These are phyloP conservation scores for Pseudocercospora crystallina DNA, from an alignment of 2,329 filamentous ascomycete species.

Conservation along the genomic window DNA sequence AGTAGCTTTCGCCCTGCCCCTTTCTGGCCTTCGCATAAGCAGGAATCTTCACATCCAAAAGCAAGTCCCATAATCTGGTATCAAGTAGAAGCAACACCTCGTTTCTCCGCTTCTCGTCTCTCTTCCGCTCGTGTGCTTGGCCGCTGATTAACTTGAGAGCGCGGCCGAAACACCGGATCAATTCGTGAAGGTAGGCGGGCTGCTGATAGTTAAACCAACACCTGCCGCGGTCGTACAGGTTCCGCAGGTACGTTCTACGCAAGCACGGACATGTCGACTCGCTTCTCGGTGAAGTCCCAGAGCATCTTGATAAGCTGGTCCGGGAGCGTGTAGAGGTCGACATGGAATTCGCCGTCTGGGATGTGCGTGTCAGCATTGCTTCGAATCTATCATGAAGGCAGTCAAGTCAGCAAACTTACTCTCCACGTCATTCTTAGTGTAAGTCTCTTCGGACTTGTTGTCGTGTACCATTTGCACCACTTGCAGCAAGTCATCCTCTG, in stretches of 20 bases:
- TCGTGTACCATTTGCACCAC: slow-evolving; percentile 98
- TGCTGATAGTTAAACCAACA: too few relatives aligned
- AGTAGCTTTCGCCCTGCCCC: too few relatives aligned
- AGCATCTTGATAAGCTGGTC: slow-evolving; percentile 87
- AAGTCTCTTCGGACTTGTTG: slow-evolving; percentile 90
- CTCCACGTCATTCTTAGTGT: slow-evolving; percentile 95
- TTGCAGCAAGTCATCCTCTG: slow-evolving; percentile 88
- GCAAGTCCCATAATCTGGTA: too few relatives aligned
- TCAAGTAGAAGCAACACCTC: too few relatives aligned
- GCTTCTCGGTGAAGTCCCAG: slow-evolving; percentile 73
- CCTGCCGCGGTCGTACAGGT: neutral
- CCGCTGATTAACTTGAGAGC: too few relatives aligned
- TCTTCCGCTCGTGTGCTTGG: too few relatives aligned
- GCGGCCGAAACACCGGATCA: too few relatives aligned
- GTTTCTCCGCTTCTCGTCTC: too few relatives aligned
- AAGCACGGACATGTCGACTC: slow-evolving; percentile 34
- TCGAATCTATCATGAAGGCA: neutral
- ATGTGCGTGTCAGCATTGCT: slow-evolving; percentile 9
- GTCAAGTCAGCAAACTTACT: slow-evolving; percentile 52
- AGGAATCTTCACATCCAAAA: too few relatives aligned
- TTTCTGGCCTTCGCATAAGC: too few relatives aligned
- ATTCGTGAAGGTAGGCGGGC: too few relatives aligned
- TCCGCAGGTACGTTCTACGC: slow-evolving; percentile 17
- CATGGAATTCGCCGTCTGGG: slow-evolving; percentile 91
- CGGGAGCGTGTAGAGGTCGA: slow-evolving; percentile 96